Evolutionary conservation across 805 yeast genomes (phyloP).

Genomic region (Ogataea minuta): DNA sequence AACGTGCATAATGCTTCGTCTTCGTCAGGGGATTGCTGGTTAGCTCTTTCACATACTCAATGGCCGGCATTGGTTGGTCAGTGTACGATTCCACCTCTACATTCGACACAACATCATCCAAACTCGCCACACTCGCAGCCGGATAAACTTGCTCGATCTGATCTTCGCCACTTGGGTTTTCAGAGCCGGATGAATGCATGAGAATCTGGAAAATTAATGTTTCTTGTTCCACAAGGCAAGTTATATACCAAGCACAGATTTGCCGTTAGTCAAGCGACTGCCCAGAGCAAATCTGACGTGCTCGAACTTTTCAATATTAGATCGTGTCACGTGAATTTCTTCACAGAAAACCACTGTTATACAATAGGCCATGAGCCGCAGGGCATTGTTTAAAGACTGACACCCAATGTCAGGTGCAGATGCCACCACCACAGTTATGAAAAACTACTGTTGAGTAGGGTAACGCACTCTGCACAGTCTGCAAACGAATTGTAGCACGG

Average conservation of each 20-base stretch:
- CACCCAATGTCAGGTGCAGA: neutral
- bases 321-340: conserved; percentile 17
- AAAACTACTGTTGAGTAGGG: conserved; percentile 43
- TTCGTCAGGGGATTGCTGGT: conserved; percentile 40
- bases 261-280: neutral
- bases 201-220: neutral
- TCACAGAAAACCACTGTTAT: conserved; percentile 2
- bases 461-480: conserved; percentile 53
- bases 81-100: conserved; percentile 18
- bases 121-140: conserved; percentile 4
- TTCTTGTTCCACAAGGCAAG: neutral
- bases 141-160: neutral
- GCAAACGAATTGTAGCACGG: conserved; percentile 78
- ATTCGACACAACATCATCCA: conserved; percentile 5
- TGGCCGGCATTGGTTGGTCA: conserved; percentile 26
- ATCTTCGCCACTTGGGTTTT: neutral
- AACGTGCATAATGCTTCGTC: conserved; percentile 47
- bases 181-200: neutral
- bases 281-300: neutral
- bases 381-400: neutral
- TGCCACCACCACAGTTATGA: conserved; percentile 19
- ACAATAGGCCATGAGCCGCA: conserved; percentile 10
- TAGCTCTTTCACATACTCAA: conserved; percentile 29
- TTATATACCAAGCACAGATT: neutral
- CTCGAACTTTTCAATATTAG: conserved; percentile 9